These are phyloP conservation scores for Pleurotus cornucopiae DNA, from an alignment of 768 basidiomycete genomes.

Conservation along the genomic window DNA sequence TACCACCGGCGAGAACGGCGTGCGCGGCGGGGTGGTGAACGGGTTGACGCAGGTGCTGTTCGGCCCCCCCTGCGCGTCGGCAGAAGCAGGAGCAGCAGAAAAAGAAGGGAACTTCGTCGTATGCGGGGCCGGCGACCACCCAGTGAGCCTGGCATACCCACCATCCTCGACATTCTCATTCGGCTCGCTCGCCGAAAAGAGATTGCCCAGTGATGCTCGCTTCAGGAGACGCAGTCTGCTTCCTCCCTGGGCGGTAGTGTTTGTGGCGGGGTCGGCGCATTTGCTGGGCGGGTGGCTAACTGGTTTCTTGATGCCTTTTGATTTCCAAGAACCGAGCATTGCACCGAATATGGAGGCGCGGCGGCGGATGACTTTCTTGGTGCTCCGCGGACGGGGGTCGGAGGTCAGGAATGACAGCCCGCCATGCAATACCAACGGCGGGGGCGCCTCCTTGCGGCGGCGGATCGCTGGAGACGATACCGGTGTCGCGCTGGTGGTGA, in stretches of 20 bases:
- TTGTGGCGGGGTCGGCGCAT: not conserved
- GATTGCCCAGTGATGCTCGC: not conserved
- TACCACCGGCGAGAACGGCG: not conserved
- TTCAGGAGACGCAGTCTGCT: not conserved
- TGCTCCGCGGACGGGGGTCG: not conserved
- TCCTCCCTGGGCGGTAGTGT: not conserved
- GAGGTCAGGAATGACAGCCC: not conserved
- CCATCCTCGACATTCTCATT: not conserved
- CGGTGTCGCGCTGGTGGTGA: too few relatives aligned
- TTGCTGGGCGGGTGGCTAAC: not conserved
- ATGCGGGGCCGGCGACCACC: constrained; percentile 2
- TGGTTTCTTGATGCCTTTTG: constrained; percentile 3
- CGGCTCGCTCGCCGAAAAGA: not conserved
- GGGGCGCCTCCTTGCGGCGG: not conserved
- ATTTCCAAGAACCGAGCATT: not conserved
- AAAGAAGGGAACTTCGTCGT: not conserved
- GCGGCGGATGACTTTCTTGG: not conserved
- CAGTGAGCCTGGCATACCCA: not conserved
- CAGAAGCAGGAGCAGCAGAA: not conserved
- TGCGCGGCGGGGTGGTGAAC: constrained; percentile 4
- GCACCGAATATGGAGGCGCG: constrained; percentile 1
- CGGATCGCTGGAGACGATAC: not conserved
- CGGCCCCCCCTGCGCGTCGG: not conserved
- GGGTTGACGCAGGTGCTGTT: not conserved
- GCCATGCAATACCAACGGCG: not conserved